Evolutionary conservation across 1,284 basidiomycete species (phyloP), one percentile per base, ranked within the genome.

Genomic region (Marasmius tenuissimus): DNA sequence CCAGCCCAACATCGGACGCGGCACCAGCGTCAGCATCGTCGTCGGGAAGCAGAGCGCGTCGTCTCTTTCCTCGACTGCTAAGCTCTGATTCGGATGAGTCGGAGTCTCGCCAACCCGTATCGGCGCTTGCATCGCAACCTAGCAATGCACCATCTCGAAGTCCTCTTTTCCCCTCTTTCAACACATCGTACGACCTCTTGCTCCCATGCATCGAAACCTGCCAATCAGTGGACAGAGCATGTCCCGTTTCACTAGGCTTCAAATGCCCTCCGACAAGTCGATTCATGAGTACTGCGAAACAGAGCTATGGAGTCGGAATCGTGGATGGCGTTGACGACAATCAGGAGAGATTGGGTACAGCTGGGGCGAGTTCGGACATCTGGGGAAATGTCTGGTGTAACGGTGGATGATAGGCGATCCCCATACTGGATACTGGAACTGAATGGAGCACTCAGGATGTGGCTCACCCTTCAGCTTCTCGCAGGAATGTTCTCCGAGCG

Each of bases 341-440:
- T 4, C 75, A 72, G 55, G 64, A 81, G 59, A 78, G 81, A 0
- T 69, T 72, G 4, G 85, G 88, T 8, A 58, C 68, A 20, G 82
- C 84, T 0, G 88, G 88, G 1, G 71, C 65, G 16, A 77, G 83
- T n/a, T 82, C 85, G 68, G 91, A 94, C 73, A 71, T 70, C 53
- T 93, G 82, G 79, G 92, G 92, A n/a, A 91, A 91, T 69, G 81
- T 91, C 33, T 94, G 90, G 89, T 94, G 92, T 74, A 90, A 87
- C 69, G 72, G 56, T 37, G 70, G 69, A 20, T 54, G 50, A 51
- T 18, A 14, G 20, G 27, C 27, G 27, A 27, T 27, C 27, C 27
- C 16, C 20, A 45, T 14, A 45, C 42, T 40, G 39, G 3, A 42
- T 12, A 42, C 11, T 47, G 14, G 45, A 27, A 27, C 27, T 27